Evolutionary conservation across 257 asterid genomes (phyloP), one percentile per base, ranked within the genome.

Genomic region (Solanum okadae): DNA sequence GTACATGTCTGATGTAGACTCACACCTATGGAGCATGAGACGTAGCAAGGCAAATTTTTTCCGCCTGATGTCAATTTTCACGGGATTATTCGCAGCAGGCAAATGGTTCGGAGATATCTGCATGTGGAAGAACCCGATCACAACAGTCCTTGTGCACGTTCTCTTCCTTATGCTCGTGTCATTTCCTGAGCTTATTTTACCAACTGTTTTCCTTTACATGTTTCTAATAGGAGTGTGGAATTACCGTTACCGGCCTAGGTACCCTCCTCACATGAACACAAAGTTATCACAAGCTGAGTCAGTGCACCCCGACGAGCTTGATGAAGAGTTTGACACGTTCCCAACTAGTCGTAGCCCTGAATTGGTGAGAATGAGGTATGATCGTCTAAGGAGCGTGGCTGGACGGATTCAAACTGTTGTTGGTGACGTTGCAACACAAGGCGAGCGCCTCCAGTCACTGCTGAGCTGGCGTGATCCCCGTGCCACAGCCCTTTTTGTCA

Each of bases 201-300:
- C 99, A 0, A 96, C 99, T 1, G 72, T 92, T 65, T 96, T 96
- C 90, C 95, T 96, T 8, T 96, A 95, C 94, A 94, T 95, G 99
- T 96, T 95, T 87, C 92, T 96, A 8, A 96, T 96, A 27, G 99
- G 99, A 61, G 87, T 96, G 46, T 96, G 99, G 99, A 96, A 96
- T 72, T 96, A 93, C 85, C 90, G 97, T 22, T 91, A 92, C 92
- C 94, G 99, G 2, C 96, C 99, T 0, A 87, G 98, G 92, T 95
- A 94, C 86, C 99, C 98, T 35, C 99, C 99, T 29, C 99, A 96
- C 94, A 96, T 96, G 99, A 96, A 95, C 96, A 95, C 98, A 1
- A 94, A 92, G 84, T 87, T 96, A 68, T 96, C 99, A n/a, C 98
- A 95, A 89, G 99, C 98, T 0, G 99, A 96, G 85, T 92, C 92